Conservation (phyloP, 805 yeast genomes). For the Lipomyces kockii region DNA sequence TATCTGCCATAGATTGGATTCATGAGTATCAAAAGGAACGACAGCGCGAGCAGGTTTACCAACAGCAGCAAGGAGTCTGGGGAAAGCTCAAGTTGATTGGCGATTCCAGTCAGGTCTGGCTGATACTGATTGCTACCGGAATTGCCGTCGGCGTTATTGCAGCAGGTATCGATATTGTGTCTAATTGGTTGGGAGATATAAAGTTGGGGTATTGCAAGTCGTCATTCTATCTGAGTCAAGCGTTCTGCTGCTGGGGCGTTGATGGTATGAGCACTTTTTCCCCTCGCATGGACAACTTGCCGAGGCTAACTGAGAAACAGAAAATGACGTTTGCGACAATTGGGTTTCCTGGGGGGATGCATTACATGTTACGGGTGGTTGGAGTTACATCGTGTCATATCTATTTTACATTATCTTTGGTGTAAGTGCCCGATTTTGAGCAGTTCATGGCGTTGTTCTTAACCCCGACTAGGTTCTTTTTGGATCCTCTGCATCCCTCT, state of each 20-base stretch:
- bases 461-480: constrained; percentile 37
- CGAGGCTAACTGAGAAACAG: constrained; percentile 53
- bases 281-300: constrained; percentile 56
- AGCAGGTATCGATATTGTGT: constrained; percentile 72
- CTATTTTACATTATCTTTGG: constrained; percentile 49
- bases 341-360: constrained; percentile 47
- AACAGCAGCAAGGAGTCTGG: constrained; percentile 29
- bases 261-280: constrained; percentile 51
- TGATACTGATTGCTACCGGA: constrained; percentile 73
- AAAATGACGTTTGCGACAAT: constrained; percentile 50
- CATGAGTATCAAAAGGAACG: constrained; percentile 44
- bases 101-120: constrained; percentile 57
- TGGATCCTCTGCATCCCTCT: constrained; percentile 49
- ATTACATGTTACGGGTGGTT: constrained; percentile 40
- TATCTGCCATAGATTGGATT: constrained; percentile 45
- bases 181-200: constrained; percentile 79
- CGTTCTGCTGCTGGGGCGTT: constrained; percentile 77
- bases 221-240: constrained; percentile 65
- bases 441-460: not conserved
- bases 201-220: constrained; percentile 73
- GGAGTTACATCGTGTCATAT: constrained; percentile 45
- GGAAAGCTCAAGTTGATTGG: constrained; percentile 40
- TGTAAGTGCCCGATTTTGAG: constrained; percentile 20
- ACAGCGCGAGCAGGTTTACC: constrained; percentile 20
- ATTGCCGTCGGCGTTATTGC: constrained; percentile 77